Conservation (phyloP, 257 asterid genomes). For the Solanum bukasovii region DNA sequence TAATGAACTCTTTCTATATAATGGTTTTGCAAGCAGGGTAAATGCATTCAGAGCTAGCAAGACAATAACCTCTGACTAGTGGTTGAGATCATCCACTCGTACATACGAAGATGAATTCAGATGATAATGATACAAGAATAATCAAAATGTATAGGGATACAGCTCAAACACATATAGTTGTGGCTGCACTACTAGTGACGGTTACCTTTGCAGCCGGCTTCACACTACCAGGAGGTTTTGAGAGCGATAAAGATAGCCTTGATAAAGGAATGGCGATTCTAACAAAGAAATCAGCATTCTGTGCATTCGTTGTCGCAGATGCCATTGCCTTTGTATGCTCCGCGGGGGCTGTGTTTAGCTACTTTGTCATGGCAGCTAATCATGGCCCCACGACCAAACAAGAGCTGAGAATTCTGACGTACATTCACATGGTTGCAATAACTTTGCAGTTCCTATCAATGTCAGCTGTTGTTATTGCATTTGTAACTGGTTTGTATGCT, state of each 20-base stretch:
- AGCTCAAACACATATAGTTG: not conserved
- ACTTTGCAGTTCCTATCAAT: not conserved
- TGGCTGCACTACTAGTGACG: not conserved
- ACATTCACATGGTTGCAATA: not conserved
- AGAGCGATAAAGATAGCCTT: not conserved
- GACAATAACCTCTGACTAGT: not conserved
- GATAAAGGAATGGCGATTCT: conserved; percentile 11
- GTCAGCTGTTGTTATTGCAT: not conserved
- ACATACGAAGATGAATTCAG: not conserved
- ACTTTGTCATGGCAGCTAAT: not conserved
- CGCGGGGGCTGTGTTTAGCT: not conserved
- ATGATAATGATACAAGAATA: not conserved
- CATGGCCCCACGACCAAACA: too few species aligned
- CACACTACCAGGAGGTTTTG: conserved; percentile 11
- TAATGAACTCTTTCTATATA: not conserved
- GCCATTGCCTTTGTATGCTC: conserved; percentile 8
- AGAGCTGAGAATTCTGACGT: not conserved
- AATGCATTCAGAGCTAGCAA: not conserved
- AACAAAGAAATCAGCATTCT: not conserved
- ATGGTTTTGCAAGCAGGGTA: not conserved
- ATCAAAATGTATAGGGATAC: not conserved
- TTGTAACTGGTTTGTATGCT: not conserved
- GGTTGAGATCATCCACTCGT: not conserved
- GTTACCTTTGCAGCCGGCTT: not conserved
- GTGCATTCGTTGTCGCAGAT: conserved; percentile 5